Evolutionary conservation across 73 alveolate genomes (phyloP).

Genomic region (Urostyla sp.): DNA sequence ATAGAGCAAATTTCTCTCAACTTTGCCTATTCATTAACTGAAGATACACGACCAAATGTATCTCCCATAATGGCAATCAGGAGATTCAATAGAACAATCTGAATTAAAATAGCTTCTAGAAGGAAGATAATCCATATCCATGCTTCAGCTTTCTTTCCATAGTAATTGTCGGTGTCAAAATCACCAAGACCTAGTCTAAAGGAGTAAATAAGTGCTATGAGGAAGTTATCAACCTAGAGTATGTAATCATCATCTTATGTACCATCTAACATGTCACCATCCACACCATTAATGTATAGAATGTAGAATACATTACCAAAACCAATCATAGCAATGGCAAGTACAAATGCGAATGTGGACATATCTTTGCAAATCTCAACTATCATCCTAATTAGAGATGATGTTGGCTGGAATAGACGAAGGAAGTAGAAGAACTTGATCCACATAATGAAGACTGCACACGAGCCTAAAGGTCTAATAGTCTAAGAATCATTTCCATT

Average conservation of each 20-base stretch:
- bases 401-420: conserved; percentile 55
- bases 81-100: conserved; percentile 55
- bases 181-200: conserved; percentile 63
- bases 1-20: conserved; percentile 57
- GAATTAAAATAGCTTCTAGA: conserved; percentile 37
- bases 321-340: conserved; percentile 59
- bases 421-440: conserved; percentile 44
- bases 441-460: conserved; percentile 64
- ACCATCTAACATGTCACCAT: no score
- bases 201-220: conserved; percentile 37
- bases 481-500: not conserved
- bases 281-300: no score
- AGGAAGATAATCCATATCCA: conserved; percentile 43
- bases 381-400: conserved; percentile 64
- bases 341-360: conserved; percentile 39
- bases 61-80: conserved; percentile 75
- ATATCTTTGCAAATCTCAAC: conserved; percentile 60
- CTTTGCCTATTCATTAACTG: conserved; percentile 53
- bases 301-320: no score
- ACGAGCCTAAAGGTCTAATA: conserved; percentile 32
- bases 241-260: no score
- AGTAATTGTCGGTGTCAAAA: conserved; percentile 36
- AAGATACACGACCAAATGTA: conserved; percentile 64
- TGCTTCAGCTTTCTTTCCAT: conserved; percentile 29
- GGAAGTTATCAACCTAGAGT: conserved; percentile 37